Conservation (phyloP, 768 basidiomycete genomes). For the Kwoniella europaea region DNA sequence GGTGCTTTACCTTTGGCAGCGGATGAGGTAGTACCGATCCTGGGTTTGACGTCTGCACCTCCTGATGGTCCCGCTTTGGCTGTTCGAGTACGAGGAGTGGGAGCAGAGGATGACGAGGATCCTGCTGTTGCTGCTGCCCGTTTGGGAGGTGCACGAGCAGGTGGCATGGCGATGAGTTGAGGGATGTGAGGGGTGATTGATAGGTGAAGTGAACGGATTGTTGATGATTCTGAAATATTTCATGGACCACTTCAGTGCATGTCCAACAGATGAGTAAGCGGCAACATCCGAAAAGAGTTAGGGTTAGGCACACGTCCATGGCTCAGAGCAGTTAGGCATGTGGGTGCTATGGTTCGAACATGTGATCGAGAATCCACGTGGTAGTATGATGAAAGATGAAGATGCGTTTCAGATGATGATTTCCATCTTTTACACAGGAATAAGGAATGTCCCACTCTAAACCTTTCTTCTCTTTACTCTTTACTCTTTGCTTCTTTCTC, state of each 20-base stretch:
- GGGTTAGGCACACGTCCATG: too few relatives aligned
- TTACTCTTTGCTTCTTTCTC: slow-evolving; percentile 1
- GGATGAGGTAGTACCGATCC: slow-evolving; percentile 11
- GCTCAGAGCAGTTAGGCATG: too few relatives aligned
- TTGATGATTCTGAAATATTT: slow-evolving; percentile 1
- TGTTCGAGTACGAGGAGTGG: slow-evolving; percentile 15
- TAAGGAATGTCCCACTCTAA: background rate
- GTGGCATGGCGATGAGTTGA: slow-evolving; percentile 11
- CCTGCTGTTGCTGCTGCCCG: slow-evolving; percentile 15
- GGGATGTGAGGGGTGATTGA: background rate
- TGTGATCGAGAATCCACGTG: slow-evolving; percentile 3
- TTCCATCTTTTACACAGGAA: background rate
- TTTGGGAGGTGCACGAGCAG: slow-evolving; percentile 21
- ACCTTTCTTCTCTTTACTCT: slow-evolving; percentile 5
- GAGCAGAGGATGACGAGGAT: slow-evolving; percentile 13
- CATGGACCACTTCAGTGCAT: too few relatives aligned
- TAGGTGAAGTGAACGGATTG: background rate
- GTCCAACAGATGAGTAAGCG: slow-evolving; percentile 17
- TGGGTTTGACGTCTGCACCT: slow-evolving; percentile 20
- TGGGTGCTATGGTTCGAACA: background rate
- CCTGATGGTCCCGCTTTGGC: slow-evolving; percentile 20
- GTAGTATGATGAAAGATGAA: background rate
- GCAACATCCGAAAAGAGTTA: slow-evolving; percentile 13
- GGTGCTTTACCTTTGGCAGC: slow-evolving; percentile 28
- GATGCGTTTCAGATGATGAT: background rate